Evolutionary conservation across 2,329 filamentous ascomycete species (phyloP).

Genomic region (Passalora sequoiae): DNA sequence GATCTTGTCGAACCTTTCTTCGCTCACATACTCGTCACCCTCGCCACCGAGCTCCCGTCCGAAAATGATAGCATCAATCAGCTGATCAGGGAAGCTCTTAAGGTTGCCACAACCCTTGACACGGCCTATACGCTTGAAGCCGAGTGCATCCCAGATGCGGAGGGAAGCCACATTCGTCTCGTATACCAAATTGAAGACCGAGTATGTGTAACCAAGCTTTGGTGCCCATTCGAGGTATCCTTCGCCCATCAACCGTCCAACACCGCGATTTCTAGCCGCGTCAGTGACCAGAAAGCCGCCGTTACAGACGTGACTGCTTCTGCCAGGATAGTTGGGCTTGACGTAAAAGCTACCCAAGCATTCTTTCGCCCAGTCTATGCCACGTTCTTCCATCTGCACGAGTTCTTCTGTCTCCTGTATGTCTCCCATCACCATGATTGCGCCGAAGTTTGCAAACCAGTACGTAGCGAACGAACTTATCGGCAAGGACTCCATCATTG

Average conservation of each 20-base stretch:
- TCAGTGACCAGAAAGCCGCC: constrained; percentile 49
- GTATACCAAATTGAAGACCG: constrained; percentile 90
- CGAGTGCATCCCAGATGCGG: constrained; percentile 84
- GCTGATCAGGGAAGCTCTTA: constrained; percentile 43
- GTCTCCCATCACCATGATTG: constrained; percentile 78
- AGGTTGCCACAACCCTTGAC: constrained; percentile 55
- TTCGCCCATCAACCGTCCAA: constrained; percentile 50
- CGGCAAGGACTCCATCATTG: constrained; percentile 72
- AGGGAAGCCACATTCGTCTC: constrained; percentile 88
- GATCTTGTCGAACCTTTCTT: constrained; percentile 98
- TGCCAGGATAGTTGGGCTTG: constrained; percentile 87
- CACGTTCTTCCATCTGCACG: constrained; percentile 41
- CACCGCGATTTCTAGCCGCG: constrained; percentile 44
- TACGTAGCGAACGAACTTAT: constrained; percentile 72
- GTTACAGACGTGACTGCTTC: constrained; percentile 84
- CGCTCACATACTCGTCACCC: constrained; percentile 77
- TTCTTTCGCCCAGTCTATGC: constrained; percentile 67
- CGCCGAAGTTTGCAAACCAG: constrained; percentile 88
- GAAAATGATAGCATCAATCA: constrained; percentile 50
- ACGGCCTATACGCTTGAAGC: constrained; percentile 85
- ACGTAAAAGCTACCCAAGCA: constrained; percentile 91
- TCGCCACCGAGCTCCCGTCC: constrained; percentile 59
- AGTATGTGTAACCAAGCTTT: constrained; percentile 75
- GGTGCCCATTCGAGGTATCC: constrained; percentile 50
- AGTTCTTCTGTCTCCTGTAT: constrained; percentile 57